Evolutionary conservation across 768 basidiomycete genomes (phyloP), one percentile per base, ranked within the genome.

Genomic region (Serendipita vermifera): DNA sequence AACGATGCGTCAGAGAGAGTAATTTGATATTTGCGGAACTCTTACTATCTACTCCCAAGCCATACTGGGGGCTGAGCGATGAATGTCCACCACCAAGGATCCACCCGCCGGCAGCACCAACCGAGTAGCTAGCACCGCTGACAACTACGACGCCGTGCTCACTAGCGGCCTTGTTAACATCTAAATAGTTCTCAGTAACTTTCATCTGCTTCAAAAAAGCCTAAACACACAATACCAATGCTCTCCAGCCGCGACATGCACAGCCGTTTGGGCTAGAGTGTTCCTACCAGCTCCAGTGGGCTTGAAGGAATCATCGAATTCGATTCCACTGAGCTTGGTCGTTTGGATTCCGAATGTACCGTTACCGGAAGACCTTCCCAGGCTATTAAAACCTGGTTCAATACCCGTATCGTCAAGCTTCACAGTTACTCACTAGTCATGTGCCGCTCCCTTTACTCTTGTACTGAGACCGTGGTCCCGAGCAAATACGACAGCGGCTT

Each of bases 81-180:
- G 72, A 72, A 55, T 78, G 75, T 1, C 77, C 75, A 3, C 73
- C 75, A 11, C 77, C 78, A 27, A 69, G 63, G 2, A 73, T 55
- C 73, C 75, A 79, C 17, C 76, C 77, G 27, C 74, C 76, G 13
- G 71, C 69, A 24, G 75, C 70, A 33, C 75, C 77, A 3, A 78
- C 68, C 3, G 74, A 70, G 0, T 31, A 13, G 5, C 70, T 69
- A 3, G 68, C n/a, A 6, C 73, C 77, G 4, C 79, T 79, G 3
- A 78, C 69, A 17, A 79, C 65, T 39, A 71, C 62, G 3, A 72
- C 69, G 0, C 66, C 68, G n/a, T 73, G 61, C 3, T 65, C 59
- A n/a, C 73, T 63, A 5, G 68, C 72, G 4, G 70, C 69, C 1
- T 58, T 61, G 57, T 77, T 77, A 0, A 70, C 71, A 41, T 75